phyloP scores from a whole-genome alignment of 306 rosid genomes.

The Abrus pulchellus region DNA sequence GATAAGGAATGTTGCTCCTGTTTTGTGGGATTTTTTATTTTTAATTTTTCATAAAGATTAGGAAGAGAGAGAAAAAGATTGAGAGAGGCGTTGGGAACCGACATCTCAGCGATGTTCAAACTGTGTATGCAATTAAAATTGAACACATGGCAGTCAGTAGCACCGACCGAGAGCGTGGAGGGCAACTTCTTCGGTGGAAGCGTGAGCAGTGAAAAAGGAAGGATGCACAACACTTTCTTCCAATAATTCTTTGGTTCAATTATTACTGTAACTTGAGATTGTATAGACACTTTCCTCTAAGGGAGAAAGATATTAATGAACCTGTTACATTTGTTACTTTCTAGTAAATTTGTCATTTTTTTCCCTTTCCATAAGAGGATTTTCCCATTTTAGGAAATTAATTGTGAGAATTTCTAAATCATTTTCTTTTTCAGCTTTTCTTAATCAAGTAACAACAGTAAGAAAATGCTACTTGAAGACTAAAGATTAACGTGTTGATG shows the following conservation, averaged over 20 bases:
- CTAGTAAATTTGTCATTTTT: not conserved
- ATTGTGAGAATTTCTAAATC: not conserved
- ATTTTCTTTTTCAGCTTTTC: no score
- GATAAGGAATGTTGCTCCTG: not conserved
- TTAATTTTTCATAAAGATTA: not conserved
- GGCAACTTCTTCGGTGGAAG: slow-evolving; percentile 28
- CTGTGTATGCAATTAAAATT: not conserved
- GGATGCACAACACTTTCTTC: no score
- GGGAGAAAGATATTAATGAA: not conserved
- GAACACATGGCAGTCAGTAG: not conserved
- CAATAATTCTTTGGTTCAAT: not conserved
- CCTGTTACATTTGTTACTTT: not conserved
- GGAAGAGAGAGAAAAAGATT: slow-evolving; percentile 1
- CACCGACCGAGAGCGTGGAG: not conserved
- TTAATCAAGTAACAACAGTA: no score
- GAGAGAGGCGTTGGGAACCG: not conserved
- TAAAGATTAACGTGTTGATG: no score
- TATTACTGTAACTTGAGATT: not conserved
- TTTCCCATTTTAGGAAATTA: no score
- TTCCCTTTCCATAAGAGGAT: not conserved
- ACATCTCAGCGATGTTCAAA: not conserved
- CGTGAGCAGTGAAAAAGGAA: not conserved
- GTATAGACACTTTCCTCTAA: not conserved
- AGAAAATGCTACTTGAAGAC: no score
- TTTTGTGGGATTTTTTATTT: not conserved